phyloP scores from a whole-genome alignment of 2,329 filamentous ascomycete species.

The Nemania sp. region DNA sequence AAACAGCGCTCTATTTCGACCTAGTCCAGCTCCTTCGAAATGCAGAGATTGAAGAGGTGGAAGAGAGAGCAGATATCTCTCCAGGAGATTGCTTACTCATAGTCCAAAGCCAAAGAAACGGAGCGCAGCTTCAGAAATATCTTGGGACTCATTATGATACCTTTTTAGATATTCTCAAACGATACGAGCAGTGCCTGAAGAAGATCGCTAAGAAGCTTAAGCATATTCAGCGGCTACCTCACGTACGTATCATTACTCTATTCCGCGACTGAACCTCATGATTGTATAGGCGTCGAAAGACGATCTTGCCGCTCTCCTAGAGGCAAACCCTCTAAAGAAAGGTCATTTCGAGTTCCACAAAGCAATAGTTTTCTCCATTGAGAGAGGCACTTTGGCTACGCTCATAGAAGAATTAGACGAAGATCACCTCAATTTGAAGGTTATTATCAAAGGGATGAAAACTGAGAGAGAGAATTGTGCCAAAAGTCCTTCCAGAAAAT shows the following conservation, averaged over 20 bases:
- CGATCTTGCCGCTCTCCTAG: neutral
- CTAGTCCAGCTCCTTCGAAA: conserved; percentile 10
- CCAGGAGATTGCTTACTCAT: conserved; percentile 14
- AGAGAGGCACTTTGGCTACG: neutral
- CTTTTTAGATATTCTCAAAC: conserved; percentile 12
- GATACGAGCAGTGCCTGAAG: conserved; percentile 19
- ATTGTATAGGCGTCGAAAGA: conserved; percentile 3
- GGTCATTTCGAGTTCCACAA: conserved; percentile 10
- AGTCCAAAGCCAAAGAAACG: conserved; percentile 1
- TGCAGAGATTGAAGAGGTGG: conserved; percentile 9
- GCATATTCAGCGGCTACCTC: neutral
- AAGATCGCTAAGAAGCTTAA: conserved; percentile 15
- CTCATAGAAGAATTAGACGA: conserved; percentile 13
- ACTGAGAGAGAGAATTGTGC: conserved; percentile 2
- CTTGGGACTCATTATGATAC: conserved; percentile 7
- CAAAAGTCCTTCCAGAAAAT: neutral
- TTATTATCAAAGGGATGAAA: conserved; percentile 17
- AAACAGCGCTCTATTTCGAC: conserved; percentile 13
- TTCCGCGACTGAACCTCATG: neutral
- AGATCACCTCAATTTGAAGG: conserved; percentile 7
- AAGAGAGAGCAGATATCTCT: neutral
- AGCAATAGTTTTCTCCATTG: conserved; percentile 8
- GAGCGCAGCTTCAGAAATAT: conserved; percentile 4
- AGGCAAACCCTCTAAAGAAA: neutral
- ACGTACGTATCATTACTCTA: neutral